These are phyloP conservation scores for Cystobasidium slooffiae DNA, from an alignment of 1,284 basidiomycete genomes.

Conservation along the genomic window DNA sequence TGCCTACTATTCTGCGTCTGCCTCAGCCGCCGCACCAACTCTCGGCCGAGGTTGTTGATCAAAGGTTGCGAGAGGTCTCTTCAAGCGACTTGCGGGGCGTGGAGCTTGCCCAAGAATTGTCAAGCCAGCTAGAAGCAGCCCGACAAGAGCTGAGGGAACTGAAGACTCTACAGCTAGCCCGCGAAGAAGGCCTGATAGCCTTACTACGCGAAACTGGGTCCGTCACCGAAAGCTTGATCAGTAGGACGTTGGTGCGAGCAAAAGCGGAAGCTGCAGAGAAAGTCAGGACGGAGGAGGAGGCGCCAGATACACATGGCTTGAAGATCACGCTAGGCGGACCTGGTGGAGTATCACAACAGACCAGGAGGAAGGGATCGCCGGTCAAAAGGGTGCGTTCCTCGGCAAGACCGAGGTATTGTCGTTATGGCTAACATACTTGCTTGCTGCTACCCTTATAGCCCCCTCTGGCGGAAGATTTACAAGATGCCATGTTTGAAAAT, in stretches of 20 bases:
- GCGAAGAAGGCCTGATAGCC: constrained; percentile 14
- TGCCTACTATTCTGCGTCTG: background rate
- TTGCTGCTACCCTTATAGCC: constrained; percentile 2
- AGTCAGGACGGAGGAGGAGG: too few relatives aligned
- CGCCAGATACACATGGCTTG: background rate
- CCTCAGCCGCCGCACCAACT: constrained; percentile 24
- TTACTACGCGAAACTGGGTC: constrained; percentile 13
- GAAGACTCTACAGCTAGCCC: background rate
- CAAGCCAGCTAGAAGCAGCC: constrained; percentile 16
- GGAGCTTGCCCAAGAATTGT: constrained; percentile 21
- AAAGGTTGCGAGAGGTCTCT: background rate
- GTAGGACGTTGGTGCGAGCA: constrained; percentile 28
- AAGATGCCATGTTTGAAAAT: constrained; percentile 40
- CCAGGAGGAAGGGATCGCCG: background rate
- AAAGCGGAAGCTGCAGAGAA: constrained; percentile 27
- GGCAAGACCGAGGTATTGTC: background rate
- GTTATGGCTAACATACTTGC: background rate
- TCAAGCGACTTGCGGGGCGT: constrained; percentile 9
- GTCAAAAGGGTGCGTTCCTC: background rate
- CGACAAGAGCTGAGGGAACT: background rate
- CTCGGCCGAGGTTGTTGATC: background rate
- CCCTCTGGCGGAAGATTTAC: constrained; percentile 31
- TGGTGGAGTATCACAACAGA: background rate
- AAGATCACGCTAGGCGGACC: background rate
- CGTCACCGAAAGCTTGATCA: constrained; percentile 27